Evolutionary conservation across 1,139 yeast genomes (phyloP), one percentile per base, ranked within the genome.

Genomic region (Taphrina betulina): DNA sequence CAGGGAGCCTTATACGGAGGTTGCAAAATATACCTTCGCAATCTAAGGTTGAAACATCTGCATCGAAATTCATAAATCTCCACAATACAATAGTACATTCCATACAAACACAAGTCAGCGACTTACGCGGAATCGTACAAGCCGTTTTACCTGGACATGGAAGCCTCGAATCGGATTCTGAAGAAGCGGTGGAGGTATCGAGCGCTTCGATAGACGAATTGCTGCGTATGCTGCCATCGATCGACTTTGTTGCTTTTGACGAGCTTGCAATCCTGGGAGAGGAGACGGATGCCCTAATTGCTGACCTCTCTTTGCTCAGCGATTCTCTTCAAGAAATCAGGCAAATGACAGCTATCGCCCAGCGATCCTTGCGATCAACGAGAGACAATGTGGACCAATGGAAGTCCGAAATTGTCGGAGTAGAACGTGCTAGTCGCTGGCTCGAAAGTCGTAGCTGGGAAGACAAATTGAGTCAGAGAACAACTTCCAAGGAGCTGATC

Each of bases 301-400:
- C 48, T 5, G 48, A 43, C 17, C 28, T 43, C 16, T 19, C 10
- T 17, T 37, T 43, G 12, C 16, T 43, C 14, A 10, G 14, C 19
- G 48, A 43, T 29, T 31, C 48, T 14, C 17, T 43, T 3, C 48
- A 43, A 20, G 48, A 43, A 33, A n/a, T 14, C 8, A 43, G 26
- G 22, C 48, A 43, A 33, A 31, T 20, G 4, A 12, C 17, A n/a
- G 12, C 17, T 14, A 29, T 17, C 24, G 48, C 48, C 8, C 48
- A 43, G 38, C 14, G 48, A 20, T 8, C 17, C 7, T 5, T 43
- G 19, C 24, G 17, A 31, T 19, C 38, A 7, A 19, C 38, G 16
- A 29, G 19, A 20, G 48, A 43, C n/a, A 12, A 22, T 19, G 24
- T 29, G 20, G 24, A 16, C 7, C 28, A 29, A 23, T 43, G 48